Evolutionary conservation across 768 basidiomycete species (phyloP).

Genomic region (Chlorophyllum brunneum): DNA sequence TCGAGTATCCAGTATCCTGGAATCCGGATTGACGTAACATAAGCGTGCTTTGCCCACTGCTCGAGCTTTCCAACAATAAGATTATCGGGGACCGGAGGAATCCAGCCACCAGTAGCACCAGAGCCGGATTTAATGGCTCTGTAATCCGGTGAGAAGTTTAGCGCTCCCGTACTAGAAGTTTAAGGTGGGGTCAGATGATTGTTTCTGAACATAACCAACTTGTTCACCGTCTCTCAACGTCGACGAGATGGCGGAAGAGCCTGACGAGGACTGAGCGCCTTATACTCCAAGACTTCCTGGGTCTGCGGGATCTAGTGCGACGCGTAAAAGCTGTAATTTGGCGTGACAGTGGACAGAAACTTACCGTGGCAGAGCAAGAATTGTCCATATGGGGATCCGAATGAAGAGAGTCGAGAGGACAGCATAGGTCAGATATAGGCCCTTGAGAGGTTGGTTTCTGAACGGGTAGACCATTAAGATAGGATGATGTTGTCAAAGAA

Average conservation of each 20-base stretch:
- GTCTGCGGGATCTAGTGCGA: not conserved
- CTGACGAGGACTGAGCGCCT: not conserved
- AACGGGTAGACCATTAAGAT: too few relatives aligned
- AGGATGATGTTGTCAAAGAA: too few relatives aligned
- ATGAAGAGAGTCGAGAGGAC: constrained; percentile 35
- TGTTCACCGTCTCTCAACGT: not conserved
- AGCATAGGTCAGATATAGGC: constrained; percentile 41
- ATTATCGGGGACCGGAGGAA: constrained; percentile 34
- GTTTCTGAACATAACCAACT: too few relatives aligned
- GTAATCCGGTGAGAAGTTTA: constrained; percentile 31
- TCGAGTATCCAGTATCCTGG: constrained; percentile 59
- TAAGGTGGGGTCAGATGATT: too few relatives aligned
- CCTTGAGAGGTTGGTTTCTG: too few relatives aligned
- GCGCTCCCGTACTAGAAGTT: constrained; percentile 37
- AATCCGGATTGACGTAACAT: constrained; percentile 37
- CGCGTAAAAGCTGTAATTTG: not conserved
- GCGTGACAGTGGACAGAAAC: not conserved
- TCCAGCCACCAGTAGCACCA: constrained; percentile 45
- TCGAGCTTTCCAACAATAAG: constrained; percentile 42
- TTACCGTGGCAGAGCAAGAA: constrained; percentile 36
- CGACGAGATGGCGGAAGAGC: not conserved
- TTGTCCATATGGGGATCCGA: constrained; percentile 44
- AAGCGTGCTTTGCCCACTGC: constrained; percentile 33
- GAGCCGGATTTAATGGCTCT: constrained; percentile 34
- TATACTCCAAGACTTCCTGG: not conserved